These are phyloP conservation scores for Crotalaria pallida DNA, from an alignment of 306 rosid genomes.

Conservation along the genomic window DNA sequence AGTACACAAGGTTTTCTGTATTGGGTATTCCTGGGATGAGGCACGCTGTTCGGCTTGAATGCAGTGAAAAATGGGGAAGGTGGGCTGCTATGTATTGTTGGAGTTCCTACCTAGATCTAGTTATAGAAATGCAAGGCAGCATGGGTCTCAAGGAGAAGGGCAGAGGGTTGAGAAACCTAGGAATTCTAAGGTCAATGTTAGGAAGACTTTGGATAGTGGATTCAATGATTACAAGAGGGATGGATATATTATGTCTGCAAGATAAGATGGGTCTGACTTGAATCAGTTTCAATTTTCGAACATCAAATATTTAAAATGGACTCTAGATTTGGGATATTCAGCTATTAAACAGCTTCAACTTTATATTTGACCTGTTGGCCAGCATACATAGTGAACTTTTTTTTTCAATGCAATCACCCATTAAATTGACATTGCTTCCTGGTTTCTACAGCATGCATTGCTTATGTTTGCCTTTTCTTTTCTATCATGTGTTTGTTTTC, in stretches of 20 bases:
- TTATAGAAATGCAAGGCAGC: not conserved
- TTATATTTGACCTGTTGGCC: slow-evolving; percentile 6
- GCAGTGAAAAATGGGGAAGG: not conserved
- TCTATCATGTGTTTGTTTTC: not conserved
- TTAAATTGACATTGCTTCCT: slow-evolving; percentile 4
- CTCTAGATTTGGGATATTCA: slow-evolving; percentile 8
- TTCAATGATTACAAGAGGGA: not conserved
- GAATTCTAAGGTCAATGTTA: not conserved
- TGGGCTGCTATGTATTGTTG: not conserved
- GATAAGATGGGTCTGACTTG: not conserved
- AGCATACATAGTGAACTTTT: not conserved
- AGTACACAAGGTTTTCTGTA: not conserved
- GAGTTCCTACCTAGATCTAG: not conserved
- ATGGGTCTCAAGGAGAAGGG: not conserved
- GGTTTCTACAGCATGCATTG: not conserved
- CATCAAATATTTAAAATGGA: not conserved
- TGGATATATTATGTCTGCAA: not conserved
- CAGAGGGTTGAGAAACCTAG: not conserved
- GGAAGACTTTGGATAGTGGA: not conserved
- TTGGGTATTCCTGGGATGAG: not conserved
- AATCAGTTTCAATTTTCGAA: not conserved
- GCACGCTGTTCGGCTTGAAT: not conserved
- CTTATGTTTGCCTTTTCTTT: not conserved
- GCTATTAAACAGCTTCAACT: slow-evolving; percentile 6
- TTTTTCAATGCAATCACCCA: not conserved